Percentiles rank a stretch among this genome's conserved stretches.
Evolutionary conservation across 768 basidiomycete species (phyloP).

Genomic region (Leccinum boreale): DNA sequence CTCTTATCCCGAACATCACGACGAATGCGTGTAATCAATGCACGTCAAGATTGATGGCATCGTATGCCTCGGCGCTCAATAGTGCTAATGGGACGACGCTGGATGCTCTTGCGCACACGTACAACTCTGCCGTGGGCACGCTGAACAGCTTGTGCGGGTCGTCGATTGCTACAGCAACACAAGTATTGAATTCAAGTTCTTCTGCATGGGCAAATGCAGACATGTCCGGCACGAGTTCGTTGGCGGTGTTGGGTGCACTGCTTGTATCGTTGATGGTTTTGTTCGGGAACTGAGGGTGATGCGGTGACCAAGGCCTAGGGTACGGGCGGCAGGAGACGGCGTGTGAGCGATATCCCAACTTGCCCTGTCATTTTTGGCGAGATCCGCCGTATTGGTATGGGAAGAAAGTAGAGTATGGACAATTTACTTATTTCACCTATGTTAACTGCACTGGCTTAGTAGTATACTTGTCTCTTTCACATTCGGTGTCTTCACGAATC

Average conservation of each 20-base stretch:
- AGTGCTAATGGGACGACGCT: slow-evolving; percentile 33
- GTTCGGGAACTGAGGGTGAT: slow-evolving; percentile 11
- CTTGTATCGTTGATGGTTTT: slow-evolving; percentile 12
- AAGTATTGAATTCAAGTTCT: slow-evolving; percentile 11
- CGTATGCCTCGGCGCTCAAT: slow-evolving; percentile 47
- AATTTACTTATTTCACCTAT: not conserved
- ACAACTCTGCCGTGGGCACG: slow-evolving; percentile 43
- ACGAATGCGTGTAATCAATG: slow-evolving; percentile 62
- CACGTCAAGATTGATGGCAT: slow-evolving; percentile 53
- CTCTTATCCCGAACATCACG: slow-evolving; percentile 45
- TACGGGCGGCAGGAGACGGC: not conserved
- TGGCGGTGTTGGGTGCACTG: slow-evolving; percentile 6
- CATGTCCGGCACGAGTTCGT: slow-evolving; percentile 2
- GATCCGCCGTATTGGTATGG: not conserved
- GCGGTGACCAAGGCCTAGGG: not conserved
- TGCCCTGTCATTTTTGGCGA: not conserved
- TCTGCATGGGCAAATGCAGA: slow-evolving; percentile 8
- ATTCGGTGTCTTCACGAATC: not conserved
- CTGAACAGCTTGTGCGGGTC: slow-evolving; percentile 51
- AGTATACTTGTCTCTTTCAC: not conserved
- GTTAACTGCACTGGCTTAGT: not conserved
- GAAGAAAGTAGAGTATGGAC: not conserved
- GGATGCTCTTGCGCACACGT: slow-evolving; percentile 44
- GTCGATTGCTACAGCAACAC: slow-evolving; percentile 36
- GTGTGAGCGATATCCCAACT: not conserved